phyloP scores from a whole-genome alignment of 1,284 basidiomycete species.

The Lentinus polychrous region DNA sequence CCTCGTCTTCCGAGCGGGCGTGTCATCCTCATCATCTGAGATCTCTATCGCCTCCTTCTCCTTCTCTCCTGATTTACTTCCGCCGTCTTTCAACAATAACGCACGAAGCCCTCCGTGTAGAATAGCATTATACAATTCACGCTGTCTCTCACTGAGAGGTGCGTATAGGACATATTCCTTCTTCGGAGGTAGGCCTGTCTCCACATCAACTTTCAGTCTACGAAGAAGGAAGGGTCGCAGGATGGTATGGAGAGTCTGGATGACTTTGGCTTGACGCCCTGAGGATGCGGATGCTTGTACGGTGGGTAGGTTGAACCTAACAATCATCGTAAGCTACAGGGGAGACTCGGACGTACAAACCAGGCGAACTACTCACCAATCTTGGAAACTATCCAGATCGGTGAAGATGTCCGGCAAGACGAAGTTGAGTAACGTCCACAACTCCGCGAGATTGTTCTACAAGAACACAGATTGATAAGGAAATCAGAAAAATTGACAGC shows the following conservation, averaged over 20 bases:
- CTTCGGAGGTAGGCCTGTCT: constrained; percentile 79
- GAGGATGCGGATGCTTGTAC: constrained; percentile 52
- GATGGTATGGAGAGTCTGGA: constrained; percentile 82
- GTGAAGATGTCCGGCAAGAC: constrained; percentile 90
- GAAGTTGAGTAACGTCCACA: constrained; percentile 95
- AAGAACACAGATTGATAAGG: not conserved
- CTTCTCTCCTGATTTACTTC: constrained; percentile 24
- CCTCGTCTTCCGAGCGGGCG: constrained; percentile 8
- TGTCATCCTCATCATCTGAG: constrained; percentile 7
- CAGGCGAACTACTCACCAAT: constrained; percentile 55
- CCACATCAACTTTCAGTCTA: constrained; percentile 88
- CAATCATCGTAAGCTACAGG: not conserved
- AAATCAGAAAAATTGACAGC: not conserved
- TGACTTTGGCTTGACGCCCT: constrained; percentile 59
- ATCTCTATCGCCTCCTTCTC: constrained; percentile 18
- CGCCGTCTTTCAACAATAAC: constrained; percentile 43
- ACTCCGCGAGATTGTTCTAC: constrained; percentile 86
- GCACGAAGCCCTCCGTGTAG: constrained; percentile 60
- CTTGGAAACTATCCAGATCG: constrained; percentile 85
- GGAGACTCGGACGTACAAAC: constrained; percentile 3
- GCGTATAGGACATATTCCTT: constrained; percentile 96
- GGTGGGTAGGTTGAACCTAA: constrained; percentile 69
- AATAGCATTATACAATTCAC: constrained; percentile 79
- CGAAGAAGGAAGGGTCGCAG: constrained; percentile 95
- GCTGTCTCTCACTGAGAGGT: constrained; percentile 77